These are phyloP conservation scores for Ogataea angusta DNA, from an alignment of 805 yeast species.

Conservation along the genomic window DNA sequence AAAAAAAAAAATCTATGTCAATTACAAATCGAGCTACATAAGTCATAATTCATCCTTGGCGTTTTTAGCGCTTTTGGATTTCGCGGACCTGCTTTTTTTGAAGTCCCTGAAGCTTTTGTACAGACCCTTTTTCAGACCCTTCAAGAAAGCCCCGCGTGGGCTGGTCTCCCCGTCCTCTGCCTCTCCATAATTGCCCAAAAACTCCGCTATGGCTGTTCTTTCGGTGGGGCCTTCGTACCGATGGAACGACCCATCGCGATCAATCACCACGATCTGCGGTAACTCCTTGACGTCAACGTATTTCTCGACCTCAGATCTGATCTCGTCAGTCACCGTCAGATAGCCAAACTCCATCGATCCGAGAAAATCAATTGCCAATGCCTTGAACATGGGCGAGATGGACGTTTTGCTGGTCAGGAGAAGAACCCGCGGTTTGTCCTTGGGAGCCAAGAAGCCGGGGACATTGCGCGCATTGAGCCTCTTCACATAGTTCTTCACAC, in stretches of 20 bases:
- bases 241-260: conserved; percentile 16
- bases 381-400: conserved; percentile 55
- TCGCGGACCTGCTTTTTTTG: conserved; percentile 14
- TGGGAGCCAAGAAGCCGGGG: conserved; percentile 25
- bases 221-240: conserved; percentile 31
- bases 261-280: conserved; percentile 26
- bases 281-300: conserved; percentile 13
- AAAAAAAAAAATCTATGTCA: background rate
- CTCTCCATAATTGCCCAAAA: conserved; percentile 28
- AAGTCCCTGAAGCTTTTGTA: conserved; percentile 21
- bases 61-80: conserved; percentile 16
- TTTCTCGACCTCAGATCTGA: conserved; percentile 4
- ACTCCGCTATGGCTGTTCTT: conserved; percentile 33
- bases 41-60: conserved; percentile 1
- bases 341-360: conserved; percentile 48
- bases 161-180: conserved; percentile 37
- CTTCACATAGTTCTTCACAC: conserved; percentile 65
- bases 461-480: conserved; percentile 39
- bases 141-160: conserved; percentile 21
- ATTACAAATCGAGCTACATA: background rate
- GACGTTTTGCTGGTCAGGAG: conserved; percentile 49
- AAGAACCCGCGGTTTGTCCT: conserved; percentile 38
- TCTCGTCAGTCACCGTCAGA: conserved; percentile 32
- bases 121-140: conserved; percentile 22
- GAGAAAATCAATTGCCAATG: conserved; percentile 69